Percentiles rank a stretch among this genome's conserved stretches.
These are phyloP conservation scores for Alternaria dauci DNA, from an alignment of 2,329 filamentous ascomycete species.

Conservation along the genomic window DNA sequence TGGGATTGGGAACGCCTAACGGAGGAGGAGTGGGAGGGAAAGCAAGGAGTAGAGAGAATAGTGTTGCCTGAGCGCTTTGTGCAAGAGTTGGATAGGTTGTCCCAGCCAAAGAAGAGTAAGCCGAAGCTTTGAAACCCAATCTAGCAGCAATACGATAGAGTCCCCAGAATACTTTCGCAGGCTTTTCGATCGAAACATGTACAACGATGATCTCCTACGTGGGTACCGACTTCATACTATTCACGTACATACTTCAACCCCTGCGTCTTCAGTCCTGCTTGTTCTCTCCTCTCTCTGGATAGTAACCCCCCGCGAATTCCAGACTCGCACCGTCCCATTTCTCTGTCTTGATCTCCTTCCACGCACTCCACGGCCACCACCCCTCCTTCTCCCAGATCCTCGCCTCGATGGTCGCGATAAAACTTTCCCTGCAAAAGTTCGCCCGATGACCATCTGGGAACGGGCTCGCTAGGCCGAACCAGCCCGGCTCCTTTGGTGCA, in stretches of 20 bases:
- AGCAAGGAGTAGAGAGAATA: slow-evolving; percentile 41
- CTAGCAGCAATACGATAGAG: neutral
- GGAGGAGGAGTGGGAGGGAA: slow-evolving; percentile 42
- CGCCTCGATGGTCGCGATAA: slow-evolving; percentile 56
- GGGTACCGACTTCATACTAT: neutral
- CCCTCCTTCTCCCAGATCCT: slow-evolving; percentile 52
- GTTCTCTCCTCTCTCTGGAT: slow-evolving; percentile 52
- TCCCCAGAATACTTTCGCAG: neutral
- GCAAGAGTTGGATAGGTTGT: slow-evolving; percentile 36
- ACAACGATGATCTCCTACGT: neutral
- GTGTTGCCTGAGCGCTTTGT: slow-evolving; percentile 40
- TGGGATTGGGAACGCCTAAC: slow-evolving; percentile 43
- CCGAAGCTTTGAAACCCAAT: slow-evolving; percentile 30
- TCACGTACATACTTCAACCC: neutral
- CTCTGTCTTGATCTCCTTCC: slow-evolving; percentile 53
- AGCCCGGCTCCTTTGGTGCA: slow-evolving; percentile 53
- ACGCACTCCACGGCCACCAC: slow-evolving; percentile 45
- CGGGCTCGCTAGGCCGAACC: slow-evolving; percentile 57
- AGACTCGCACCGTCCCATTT: slow-evolving; percentile 56
- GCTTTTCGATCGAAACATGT: neutral
- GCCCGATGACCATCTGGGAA: slow-evolving; percentile 57
- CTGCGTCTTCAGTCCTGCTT: slow-evolving; percentile 33
- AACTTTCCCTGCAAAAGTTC: slow-evolving; percentile 58
- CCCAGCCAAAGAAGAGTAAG: slow-evolving; percentile 30
- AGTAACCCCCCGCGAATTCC: slow-evolving; percentile 61